Conservation (phyloP, 176 grass and related monocot genomes). For the Rhynchospora pubera region DNA sequence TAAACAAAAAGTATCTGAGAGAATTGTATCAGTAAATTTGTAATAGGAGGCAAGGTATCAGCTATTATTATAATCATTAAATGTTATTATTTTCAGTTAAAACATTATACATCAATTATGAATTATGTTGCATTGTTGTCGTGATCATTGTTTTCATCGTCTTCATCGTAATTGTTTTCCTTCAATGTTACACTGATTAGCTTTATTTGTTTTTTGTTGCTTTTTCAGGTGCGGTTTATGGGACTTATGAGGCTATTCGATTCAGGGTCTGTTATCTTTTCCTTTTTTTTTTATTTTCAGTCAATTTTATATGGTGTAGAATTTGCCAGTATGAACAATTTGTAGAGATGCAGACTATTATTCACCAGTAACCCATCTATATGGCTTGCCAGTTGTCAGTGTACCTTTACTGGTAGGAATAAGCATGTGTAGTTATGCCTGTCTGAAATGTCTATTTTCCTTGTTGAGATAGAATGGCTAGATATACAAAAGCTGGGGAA, state of each 20-base stretch:
- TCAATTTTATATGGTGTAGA: neutral
- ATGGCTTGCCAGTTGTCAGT: neutral
- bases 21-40: no score
- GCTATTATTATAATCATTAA: neutral
- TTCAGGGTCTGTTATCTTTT: constrained; percentile 46
- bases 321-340: neutral
- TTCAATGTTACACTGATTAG: neutral
- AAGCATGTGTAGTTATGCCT: neutral
- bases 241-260: constrained; percentile 89
- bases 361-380: neutral
- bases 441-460: neutral
- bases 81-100: neutral
- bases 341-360: neutral
- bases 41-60: neutral
- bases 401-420: neutral
- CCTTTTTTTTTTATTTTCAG: neutral
- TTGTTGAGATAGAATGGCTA: neutral
- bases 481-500: neutral
- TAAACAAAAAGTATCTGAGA: no score
- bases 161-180: neutral
- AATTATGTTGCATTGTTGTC: neutral
- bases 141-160: neutral
- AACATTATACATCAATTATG: neutral
- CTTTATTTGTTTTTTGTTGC: neutral
- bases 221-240: constrained; percentile 80